These are phyloP conservation scores for Pythium biforme DNA, from an alignment of 352 stramenopile genomes.

Conservation along the genomic window DNA sequence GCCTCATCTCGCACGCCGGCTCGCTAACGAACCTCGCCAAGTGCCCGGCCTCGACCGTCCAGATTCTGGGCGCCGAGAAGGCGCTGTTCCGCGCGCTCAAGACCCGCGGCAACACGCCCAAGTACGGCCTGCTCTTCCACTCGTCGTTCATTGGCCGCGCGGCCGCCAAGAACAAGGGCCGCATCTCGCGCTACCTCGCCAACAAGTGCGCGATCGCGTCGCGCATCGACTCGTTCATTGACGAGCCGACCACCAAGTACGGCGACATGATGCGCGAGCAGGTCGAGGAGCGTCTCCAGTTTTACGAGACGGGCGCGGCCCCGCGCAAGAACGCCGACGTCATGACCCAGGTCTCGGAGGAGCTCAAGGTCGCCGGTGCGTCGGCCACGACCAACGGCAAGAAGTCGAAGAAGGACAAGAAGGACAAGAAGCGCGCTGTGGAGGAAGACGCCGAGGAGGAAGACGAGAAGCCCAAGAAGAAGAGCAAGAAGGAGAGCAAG, in stretches of 20 bases:
- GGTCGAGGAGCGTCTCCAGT: constrained; percentile 98
- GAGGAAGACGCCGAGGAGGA: constrained; percentile 40
- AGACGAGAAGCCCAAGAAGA: constrained; percentile 73
- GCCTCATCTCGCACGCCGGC: constrained; percentile 99
- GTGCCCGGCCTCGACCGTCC: constrained; percentile 98
- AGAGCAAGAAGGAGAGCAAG: constrained; percentile 72
- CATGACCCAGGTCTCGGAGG: constrained; percentile 94
- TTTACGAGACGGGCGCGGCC: constrained; percentile 98
- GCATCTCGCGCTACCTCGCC: constrained; percentile 98
- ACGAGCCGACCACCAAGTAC: constrained; percentile 95
- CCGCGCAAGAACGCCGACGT: constrained; percentile 99
- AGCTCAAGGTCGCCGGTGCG: constrained; percentile 70
- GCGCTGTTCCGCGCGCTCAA: constrained; percentile 99
- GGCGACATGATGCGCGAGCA: constrained; percentile 99
- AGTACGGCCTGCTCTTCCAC: constrained; percentile 99
- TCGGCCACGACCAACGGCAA: constrained; percentile 29
- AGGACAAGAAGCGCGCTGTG: constrained; percentile 52
- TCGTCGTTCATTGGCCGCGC: constrained; percentile 99
- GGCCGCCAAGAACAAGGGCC: constrained; percentile 99
- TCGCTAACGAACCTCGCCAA: constrained; percentile 99
- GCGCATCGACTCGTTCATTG: constrained; percentile 98
- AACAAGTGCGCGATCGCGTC: constrained; percentile 99
- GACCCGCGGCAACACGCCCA: constrained; percentile 99
- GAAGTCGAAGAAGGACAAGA: constrained; percentile 83
- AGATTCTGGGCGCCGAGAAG: constrained; percentile 99